Conservation (phyloP, 169 alveolate species). For the Babesia sp. region DNA sequence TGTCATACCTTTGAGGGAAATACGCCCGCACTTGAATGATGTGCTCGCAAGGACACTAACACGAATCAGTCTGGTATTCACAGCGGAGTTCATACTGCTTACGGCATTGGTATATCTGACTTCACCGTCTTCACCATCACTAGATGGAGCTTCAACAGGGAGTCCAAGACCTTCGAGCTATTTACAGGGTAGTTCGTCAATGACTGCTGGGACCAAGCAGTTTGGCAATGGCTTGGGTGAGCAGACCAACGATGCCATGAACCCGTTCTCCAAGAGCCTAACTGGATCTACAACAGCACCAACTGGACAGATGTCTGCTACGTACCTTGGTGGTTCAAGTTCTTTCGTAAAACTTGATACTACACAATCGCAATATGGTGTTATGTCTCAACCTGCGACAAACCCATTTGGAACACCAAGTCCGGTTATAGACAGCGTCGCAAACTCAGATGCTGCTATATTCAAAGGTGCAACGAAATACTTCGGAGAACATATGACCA, state of each 20-base stretch:
- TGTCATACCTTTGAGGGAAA: not conserved
- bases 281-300: not conserved
- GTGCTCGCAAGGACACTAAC: constrained; percentile 38
- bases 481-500: constrained; percentile 30
- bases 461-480: constrained; percentile 1
- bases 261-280: not conserved
- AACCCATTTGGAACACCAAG: not conserved
- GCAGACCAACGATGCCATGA: not conserved
- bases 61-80: constrained; percentile 24
- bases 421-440: not conserved
- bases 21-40: constrained; percentile 28
- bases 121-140: not conserved
- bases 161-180: not conserved
- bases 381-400: not conserved
- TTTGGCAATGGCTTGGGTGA: no score
- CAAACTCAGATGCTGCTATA: not conserved
- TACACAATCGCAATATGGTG: constrained; percentile 6
- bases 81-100: constrained; percentile 32
- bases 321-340: no score
- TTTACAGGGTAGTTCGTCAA: no score
- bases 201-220: no score
- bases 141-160: not conserved
- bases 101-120: constrained; percentile 34
- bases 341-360: not conserved
- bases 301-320: not conserved